Conservation (phyloP, 2,329 filamentous ascomycete genomes). For the Aaosphaeria pasadenensis region DNA sequence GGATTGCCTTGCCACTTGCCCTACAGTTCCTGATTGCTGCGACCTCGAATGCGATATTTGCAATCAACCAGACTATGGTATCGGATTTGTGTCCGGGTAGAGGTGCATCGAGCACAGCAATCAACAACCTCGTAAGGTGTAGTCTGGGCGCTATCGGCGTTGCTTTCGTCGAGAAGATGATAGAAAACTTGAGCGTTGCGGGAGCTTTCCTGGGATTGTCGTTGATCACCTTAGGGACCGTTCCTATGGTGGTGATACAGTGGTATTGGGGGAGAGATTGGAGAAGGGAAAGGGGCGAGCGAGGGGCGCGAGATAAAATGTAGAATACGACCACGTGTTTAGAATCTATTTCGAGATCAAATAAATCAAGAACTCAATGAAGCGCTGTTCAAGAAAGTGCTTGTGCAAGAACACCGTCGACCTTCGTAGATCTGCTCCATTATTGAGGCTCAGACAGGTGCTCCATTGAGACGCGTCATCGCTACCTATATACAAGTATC, state of each 20-base stretch:
- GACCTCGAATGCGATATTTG: slow-evolving; percentile 37
- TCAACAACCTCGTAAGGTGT: slow-evolving; percentile 64
- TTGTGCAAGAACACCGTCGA: no score
- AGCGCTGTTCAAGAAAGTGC: no score
- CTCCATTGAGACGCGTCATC: no score
- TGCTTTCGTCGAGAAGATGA: slow-evolving; percentile 59
- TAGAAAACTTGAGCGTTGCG: slow-evolving; percentile 55
- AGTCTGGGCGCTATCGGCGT: slow-evolving; percentile 59
- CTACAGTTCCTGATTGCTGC: slow-evolving; percentile 32
- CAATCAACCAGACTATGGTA: slow-evolving; percentile 60
- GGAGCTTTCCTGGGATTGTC: slow-evolving; percentile 40
- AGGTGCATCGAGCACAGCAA: slow-evolving; percentile 61
- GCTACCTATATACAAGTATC: no score
- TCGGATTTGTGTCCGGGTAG: slow-evolving; percentile 62
- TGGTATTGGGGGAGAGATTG: slow-evolving; percentile 12
- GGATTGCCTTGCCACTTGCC: slow-evolving; percentile 11
- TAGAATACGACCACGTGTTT: no score
- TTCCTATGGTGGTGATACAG: slow-evolving; percentile 10
- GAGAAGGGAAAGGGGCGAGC: slow-evolving; percentile 5
- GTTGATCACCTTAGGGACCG: slow-evolving; percentile 7
- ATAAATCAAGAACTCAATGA: no score
- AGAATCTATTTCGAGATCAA: no score
- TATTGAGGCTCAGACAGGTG: no score
- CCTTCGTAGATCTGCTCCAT: no score
- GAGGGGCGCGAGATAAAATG: no score